Conservation (phyloP, 768 basidiomycete genomes). For the Lentinula boryana region DNA sequence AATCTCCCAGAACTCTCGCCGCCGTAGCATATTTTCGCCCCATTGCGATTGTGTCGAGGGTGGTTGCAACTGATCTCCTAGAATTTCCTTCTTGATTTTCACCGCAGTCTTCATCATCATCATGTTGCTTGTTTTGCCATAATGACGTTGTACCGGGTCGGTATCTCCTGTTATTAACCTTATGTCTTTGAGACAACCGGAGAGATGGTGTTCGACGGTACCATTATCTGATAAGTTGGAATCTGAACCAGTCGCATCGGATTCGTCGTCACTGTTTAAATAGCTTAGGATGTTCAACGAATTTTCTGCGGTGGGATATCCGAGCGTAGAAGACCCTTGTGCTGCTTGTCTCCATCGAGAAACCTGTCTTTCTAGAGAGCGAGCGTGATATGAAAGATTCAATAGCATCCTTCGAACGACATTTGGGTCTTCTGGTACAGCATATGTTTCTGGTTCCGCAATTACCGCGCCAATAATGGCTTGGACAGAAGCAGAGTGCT, state of each 20-base stretch:
- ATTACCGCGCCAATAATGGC: not conserved
- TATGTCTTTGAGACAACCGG: not conserved
- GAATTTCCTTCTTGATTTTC: constrained; percentile 31
- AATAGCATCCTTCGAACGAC: constrained; percentile 1
- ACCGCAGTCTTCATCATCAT: constrained; percentile 27
- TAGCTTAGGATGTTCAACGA: not conserved
- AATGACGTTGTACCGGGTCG: not conserved
- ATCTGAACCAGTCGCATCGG: not conserved
- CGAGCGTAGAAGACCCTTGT: not conserved
- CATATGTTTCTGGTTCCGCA: constrained; percentile 1
- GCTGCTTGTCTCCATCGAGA: constrained; percentile 1
- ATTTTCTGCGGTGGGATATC: not conserved
- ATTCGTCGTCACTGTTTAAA: not conserved
- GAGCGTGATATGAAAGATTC: constrained; percentile 17
- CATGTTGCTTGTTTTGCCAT: not conserved
- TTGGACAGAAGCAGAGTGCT: not conserved
- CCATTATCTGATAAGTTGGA: not conserved
- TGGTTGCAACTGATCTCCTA: constrained; percentile 12
- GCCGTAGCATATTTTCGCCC: not conserved
- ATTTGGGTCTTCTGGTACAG: constrained; percentile 1
- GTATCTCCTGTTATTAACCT: constrained; percentile 16
- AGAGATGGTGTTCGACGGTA: not conserved
- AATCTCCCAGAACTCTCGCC: not conserved
- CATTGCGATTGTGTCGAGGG: not conserved
- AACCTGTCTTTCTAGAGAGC: not conserved